Evolutionary conservation across 1,284 basidiomycete genomes (phyloP).

Genomic region (Microbotryum saponariae): DNA sequence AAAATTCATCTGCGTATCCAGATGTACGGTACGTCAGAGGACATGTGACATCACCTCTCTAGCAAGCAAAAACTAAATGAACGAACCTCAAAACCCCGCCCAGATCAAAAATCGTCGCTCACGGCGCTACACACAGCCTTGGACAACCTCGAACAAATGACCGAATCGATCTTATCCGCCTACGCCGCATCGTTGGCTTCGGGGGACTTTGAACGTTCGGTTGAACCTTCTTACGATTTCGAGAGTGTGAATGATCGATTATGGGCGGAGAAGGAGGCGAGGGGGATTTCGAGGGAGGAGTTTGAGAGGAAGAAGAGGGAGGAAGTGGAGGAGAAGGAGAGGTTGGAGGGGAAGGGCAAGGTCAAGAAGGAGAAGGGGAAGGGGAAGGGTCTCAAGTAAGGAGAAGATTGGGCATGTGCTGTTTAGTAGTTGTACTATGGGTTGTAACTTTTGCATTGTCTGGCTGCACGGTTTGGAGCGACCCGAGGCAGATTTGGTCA

Average conservation of each 20-base stretch:
- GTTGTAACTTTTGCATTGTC: too few relatives aligned
- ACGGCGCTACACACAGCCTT: slow-evolving; percentile 32
- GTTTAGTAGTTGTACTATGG: too few relatives aligned
- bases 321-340: slow-evolving; percentile 3
- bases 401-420: too few relatives aligned
- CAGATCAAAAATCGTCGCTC: slow-evolving; percentile 34
- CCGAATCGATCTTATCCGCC: slow-evolving; percentile 25
- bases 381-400: slow-evolving; percentile 20
- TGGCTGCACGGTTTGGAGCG: too few relatives aligned
- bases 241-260: slow-evolving; percentile 28
- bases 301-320: slow-evolving; percentile 17
- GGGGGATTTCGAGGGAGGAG: slow-evolving; percentile 18
- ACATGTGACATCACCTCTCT: too few relatives aligned
- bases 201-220: slow-evolving; percentile 31
- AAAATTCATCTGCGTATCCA: slow-evolving; percentile 93
- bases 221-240: slow-evolving; percentile 30
- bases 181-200: slow-evolving; percentile 30
- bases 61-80: not conserved
- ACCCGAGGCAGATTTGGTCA: too few relatives aligned
- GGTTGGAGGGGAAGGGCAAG: slow-evolving; percentile 1
- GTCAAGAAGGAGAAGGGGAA: slow-evolving; percentile 11
- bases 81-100: too few relatives aligned
- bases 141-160: slow-evolving; percentile 33
- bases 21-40: slow-evolving; percentile 79
- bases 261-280: slow-evolving; percentile 30